Percentiles rank a stretch among this genome's conserved stretches.
Evolutionary conservation across 2,329 filamentous ascomycete genomes (phyloP).

Genomic region (Ceratocystis eucalypticola): DNA sequence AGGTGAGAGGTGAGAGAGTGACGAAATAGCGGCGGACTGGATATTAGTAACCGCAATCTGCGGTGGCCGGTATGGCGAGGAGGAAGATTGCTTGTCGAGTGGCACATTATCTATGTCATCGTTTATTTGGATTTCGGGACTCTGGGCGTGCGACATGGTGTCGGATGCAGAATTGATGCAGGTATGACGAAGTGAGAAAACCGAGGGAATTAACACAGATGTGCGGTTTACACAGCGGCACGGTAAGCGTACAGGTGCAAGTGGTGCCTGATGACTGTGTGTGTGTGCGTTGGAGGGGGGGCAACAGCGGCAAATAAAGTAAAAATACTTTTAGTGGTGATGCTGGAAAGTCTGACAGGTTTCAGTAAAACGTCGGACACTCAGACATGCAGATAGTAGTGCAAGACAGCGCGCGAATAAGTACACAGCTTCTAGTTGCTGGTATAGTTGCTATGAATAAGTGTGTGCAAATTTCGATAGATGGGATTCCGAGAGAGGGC

Average conservation of each 20-base stretch:
- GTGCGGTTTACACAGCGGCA: not conserved
- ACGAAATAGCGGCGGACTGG: not conserved
- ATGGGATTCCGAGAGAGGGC: too few relatives aligned
- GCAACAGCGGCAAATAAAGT: not conserved
- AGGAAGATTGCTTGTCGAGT: slow-evolving; percentile 11
- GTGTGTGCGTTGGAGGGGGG: too few relatives aligned
- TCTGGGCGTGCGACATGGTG: slow-evolving; percentile 14
- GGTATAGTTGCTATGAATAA: not conserved
- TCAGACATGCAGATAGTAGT: not conserved
- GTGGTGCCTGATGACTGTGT: not conserved
- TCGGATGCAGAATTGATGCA: slow-evolving; percentile 10
- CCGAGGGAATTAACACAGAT: slow-evolving; percentile 7
- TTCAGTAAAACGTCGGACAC: not conserved
- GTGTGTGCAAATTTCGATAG: not conserved
- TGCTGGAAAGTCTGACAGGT: slow-evolving; percentile 1
- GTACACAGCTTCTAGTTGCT: not conserved
- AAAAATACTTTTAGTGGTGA: not conserved
- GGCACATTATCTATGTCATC: not conserved
- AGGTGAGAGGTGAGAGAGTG: slow-evolving; percentile 13
- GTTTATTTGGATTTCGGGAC: slow-evolving; percentile 5
- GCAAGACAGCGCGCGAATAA: not conserved
- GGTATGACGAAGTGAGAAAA: slow-evolving; percentile 10
- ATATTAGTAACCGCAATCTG: slow-evolving; percentile 9
- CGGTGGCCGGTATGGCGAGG: slow-evolving; percentile 10
- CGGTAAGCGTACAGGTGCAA: not conserved